These are phyloP conservation scores for Zygoascus bituminiphila DNA, from an alignment of 805 yeast genomes.

Conservation along the genomic window DNA sequence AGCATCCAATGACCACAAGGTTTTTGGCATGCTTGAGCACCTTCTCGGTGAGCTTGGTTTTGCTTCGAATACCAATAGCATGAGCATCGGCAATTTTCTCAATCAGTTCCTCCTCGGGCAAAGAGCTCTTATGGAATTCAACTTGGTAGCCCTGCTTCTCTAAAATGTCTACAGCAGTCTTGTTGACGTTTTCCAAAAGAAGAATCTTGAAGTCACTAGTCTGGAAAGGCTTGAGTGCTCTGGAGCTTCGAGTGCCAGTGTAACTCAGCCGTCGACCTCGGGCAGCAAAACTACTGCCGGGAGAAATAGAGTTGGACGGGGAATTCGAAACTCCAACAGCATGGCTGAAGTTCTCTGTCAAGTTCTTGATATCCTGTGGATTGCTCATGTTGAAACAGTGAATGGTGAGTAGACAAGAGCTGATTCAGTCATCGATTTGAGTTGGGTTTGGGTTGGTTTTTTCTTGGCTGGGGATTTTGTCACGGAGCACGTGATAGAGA, in stretches of 20 bases:
- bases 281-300: conserved; percentile 3
- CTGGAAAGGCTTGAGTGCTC: conserved; percentile 85
- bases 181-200: conserved; percentile 85
- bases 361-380: conserved; percentile 24
- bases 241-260: conserved; percentile 9
- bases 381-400: conserved; percentile 19
- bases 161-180: conserved; percentile 83
- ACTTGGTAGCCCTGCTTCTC: conserved; percentile 92
- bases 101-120: conserved; percentile 88
- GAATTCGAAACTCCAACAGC: conserved; percentile 18
- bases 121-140: conserved; percentile 81
- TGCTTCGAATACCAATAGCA: conserved; percentile 96
- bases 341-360: conserved; percentile 14
- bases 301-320: conserved; percentile 14
- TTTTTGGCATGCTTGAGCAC: conserved; percentile 81
- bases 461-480: too few relatives aligned
- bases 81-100: conserved; percentile 90
- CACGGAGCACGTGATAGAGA: neutral
- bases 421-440: neutral
- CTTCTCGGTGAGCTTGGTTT: conserved; percentile 77
- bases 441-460: too few relatives aligned
- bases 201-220: conserved; percentile 92
- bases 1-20: conserved; percentile 88
- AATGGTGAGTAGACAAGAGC: neutral
- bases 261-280: conserved; percentile 13